Base-by-base conservation (phyloP, 495 filamentous ascomycete species). In the Penicillium subrubescens region DNA sequence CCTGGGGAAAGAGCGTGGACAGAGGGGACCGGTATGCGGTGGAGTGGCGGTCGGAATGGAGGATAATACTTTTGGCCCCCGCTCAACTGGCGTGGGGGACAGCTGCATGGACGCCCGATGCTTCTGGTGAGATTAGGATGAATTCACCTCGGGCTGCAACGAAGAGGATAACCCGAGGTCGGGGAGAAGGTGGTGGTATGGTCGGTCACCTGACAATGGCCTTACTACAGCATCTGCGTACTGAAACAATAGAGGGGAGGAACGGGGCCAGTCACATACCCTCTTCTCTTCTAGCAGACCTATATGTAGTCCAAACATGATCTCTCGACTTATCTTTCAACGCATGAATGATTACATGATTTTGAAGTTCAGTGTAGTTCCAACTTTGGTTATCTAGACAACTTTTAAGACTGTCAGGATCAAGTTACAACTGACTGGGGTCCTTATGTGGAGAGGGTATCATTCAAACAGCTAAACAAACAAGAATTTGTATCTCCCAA, bases 51-150 rank as follows among this genome's bases (percentile, higher is more conserved):
- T 56, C 50, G 48, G 59, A 54, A 67, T 19, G 15, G 14, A 34
- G 31, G 61, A 60, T 19, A 44, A 56, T 25, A 35, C 48, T 52
- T 61, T 66, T 57, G 53, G 57, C 51, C 66, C 63, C 66, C 51
- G 57, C 55, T 62, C 23, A 54, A 64, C 61, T 70, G 65, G 63
- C 60, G 62, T 69, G 68, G 62, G 29, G 14, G 39, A 46, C 31
- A 35, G 53, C 60, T 71, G 69, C 69, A 66, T 71, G 69, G 63
- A 66, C 65, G 63, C 69, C 69, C 54, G 50, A 71, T 31, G 56
- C n/a, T n/a, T 61, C n/a, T 39, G 29, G 53, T 21, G 53, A 35
- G 53, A 52, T 31, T 29, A 52, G 15, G 25, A 52, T 31, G 48
- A 4, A 52, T 52, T 37, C 27, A 25, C 50, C 27, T 43, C 14